Evolutionary conservation across 176 grass and related monocot species (phyloP).

Genomic region (Cenchrus americanus): DNA sequence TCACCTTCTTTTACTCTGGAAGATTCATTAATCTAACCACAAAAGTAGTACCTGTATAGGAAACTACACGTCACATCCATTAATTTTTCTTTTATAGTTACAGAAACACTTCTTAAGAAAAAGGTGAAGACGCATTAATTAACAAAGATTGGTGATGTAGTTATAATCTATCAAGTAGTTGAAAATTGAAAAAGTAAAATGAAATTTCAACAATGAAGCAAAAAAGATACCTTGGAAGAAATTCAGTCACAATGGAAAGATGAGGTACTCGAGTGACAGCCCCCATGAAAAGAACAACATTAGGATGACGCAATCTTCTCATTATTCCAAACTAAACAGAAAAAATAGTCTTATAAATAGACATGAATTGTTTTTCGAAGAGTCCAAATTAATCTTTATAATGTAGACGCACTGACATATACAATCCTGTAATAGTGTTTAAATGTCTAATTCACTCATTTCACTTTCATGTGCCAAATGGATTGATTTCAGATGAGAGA

Average conservation of each 20-base stretch:
- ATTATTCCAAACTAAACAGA: conserved; percentile 85
- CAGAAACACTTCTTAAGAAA: not conserved
- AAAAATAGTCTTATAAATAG: conserved; percentile 31
- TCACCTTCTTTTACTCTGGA: not conserved
- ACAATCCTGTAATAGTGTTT: not conserved
- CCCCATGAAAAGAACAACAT: conserved; percentile 99
- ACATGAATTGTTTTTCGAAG: not conserved
- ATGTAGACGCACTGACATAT: not conserved
- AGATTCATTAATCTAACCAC: not conserved
- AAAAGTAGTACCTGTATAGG: not conserved
- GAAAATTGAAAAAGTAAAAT: conserved; percentile 20
- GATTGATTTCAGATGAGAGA: not conserved
- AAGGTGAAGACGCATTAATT: not conserved
- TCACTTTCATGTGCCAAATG: not conserved
- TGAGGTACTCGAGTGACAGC: conserved; percentile 87
- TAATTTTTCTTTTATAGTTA: not conserved
- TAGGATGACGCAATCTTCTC: conserved; percentile 95
- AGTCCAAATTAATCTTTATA: conserved; percentile 1
- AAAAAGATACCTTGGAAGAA: conserved; percentile 90
- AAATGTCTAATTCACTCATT: not conserved
- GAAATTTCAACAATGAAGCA: conserved; percentile 40
- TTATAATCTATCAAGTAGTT: not conserved
- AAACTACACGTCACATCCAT: not conserved
- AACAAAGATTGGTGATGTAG: not conserved
- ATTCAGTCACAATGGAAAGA: conserved; percentile 95